These are phyloP conservation scores for Moesziomyces parantarcticus DNA, from an alignment of 1,284 basidiomycete species.

Conservation along the genomic window DNA sequence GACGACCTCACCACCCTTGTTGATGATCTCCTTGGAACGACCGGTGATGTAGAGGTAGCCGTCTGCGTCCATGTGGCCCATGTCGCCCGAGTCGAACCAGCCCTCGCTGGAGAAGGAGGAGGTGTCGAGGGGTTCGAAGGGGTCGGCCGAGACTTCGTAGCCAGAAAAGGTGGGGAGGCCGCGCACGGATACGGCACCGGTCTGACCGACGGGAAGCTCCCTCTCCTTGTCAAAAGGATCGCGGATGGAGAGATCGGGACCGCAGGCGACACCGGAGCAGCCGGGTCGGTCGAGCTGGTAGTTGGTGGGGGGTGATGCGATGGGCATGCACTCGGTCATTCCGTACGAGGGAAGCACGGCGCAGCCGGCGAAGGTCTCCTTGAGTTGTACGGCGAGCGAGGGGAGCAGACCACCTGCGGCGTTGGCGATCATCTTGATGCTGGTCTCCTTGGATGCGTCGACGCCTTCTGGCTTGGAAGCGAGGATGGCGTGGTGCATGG, in stretches of 20 bases:
- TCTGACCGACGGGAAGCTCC: slow-evolving; percentile 64
- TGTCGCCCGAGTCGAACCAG: slow-evolving; percentile 68
- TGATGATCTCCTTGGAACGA: slow-evolving; percentile 68
- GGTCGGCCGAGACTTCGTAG: slow-evolving; percentile 61
- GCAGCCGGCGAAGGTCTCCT: slow-evolving; percentile 62
- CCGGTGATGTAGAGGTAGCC: slow-evolving; percentile 68
- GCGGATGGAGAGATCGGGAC: slow-evolving; percentile 66
- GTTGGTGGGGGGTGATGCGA: slow-evolving; percentile 66
- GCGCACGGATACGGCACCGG: slow-evolving; percentile 64
- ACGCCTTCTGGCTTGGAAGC: slow-evolving; percentile 63
- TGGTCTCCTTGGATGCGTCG: slow-evolving; percentile 55
- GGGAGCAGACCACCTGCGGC: slow-evolving; percentile 67
- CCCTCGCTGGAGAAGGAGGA: slow-evolving; percentile 65
- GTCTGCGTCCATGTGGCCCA: slow-evolving; percentile 68
- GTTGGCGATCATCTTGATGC: slow-evolving; percentile 67
- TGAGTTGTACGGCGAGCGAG: slow-evolving; percentile 65
- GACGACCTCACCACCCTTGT: slow-evolving; percentile 68
- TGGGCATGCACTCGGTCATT: slow-evolving; percentile 68
- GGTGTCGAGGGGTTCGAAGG: slow-evolving; percentile 62
- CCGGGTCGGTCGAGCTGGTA: slow-evolving; percentile 67
- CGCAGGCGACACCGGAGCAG: slow-evolving; percentile 66
- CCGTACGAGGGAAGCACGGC: slow-evolving; percentile 67
- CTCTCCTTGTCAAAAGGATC: slow-evolving; percentile 65
- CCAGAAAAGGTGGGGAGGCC: slow-evolving; percentile 66
- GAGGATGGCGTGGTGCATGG: slow-evolving; percentile 68